phyloP scores from a whole-genome alignment of 2,329 filamentous ascomycete species.

The Atkinsonella hypoxylon region DNA sequence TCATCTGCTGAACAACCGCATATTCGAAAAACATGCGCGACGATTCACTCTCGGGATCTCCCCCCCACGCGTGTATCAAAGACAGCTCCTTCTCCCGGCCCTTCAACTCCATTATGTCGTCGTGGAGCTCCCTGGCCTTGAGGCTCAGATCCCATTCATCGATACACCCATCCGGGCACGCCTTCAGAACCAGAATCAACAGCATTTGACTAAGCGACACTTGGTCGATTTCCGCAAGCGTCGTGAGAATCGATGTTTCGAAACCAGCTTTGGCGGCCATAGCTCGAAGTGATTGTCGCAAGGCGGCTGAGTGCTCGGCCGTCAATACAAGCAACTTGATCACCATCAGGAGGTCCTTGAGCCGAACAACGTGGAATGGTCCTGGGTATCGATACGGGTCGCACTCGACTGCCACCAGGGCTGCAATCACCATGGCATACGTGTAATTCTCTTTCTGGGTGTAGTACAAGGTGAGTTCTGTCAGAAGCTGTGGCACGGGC shows the following conservation, averaged over 20 bases:
- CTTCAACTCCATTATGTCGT: conserved; percentile 33
- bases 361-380: conserved; percentile 37
- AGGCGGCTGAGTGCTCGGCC: conserved; percentile 22
- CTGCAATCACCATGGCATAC: conserved; percentile 32
- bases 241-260: conserved; percentile 15
- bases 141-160: conserved; percentile 33
- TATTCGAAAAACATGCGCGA: conserved; percentile 36
- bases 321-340: conserved; percentile 40
- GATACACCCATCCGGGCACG: conserved; percentile 29
- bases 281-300: conserved; percentile 15
- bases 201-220: conserved; percentile 41
- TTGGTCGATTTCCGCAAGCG: conserved; percentile 35
- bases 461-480: conserved; percentile 33
- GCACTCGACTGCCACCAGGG: conserved; percentile 33
- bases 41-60: conserved; percentile 25
- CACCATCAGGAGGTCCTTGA: conserved; percentile 39
- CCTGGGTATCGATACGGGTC: conserved; percentile 38
- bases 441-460: conserved; percentile 28
- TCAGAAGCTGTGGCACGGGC: conserved; percentile 33
- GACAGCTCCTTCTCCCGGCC: conserved; percentile 33
- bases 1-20: conserved; percentile 35
- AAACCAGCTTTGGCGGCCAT: conserved; percentile 13
- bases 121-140: conserved; percentile 34
- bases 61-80: conserved; percentile 32
- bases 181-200: conserved; percentile 33